Percentiles rank a stretch among this genome's conserved stretches.
phyloP scores from a whole-genome alignment of 78 protist species.

The Emiliania huxleyi region DNA sequence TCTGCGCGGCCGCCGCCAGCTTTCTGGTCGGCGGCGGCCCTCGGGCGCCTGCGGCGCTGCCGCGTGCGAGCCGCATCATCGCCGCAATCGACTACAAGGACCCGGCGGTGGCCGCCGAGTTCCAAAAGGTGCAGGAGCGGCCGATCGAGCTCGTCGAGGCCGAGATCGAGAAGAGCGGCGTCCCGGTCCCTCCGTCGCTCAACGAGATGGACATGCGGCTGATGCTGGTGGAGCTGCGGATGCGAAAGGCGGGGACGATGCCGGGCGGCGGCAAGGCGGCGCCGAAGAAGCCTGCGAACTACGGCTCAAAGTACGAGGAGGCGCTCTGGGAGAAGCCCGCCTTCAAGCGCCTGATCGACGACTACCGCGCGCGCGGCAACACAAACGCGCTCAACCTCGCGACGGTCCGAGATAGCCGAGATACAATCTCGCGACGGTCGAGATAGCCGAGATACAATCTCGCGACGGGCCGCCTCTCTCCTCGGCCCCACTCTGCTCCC shows the following conservation, averaged over 20 bases:
- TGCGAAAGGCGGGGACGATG: neutral
- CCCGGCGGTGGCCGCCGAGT: neutral
- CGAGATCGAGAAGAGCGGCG: neutral
- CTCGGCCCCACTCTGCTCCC: no score
- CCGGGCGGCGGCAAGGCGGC: neutral
- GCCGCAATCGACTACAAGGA: neutral
- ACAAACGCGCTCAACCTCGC: neutral
- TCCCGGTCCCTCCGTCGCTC: neutral
- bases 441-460: no score
- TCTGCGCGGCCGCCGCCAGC: no score
- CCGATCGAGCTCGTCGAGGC: neutral
- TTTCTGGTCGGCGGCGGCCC: no score
- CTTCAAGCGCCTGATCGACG: neutral
- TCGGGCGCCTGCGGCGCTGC: no score
- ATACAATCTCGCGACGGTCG: no score
- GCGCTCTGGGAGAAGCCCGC: neutral
- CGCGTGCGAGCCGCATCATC: neutral
- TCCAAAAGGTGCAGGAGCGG: neutral
- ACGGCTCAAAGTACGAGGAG: neutral
- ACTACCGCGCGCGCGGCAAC: neutral
- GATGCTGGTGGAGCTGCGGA: neutral
- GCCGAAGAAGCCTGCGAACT: neutral
- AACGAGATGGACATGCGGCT: neutral
- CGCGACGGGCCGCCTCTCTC: no score
- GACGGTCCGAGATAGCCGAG: no score